These are phyloP conservation scores for Micractinium sp. DNA, from an alignment of 139 green algal genomes.

Conservation along the genomic window DNA sequence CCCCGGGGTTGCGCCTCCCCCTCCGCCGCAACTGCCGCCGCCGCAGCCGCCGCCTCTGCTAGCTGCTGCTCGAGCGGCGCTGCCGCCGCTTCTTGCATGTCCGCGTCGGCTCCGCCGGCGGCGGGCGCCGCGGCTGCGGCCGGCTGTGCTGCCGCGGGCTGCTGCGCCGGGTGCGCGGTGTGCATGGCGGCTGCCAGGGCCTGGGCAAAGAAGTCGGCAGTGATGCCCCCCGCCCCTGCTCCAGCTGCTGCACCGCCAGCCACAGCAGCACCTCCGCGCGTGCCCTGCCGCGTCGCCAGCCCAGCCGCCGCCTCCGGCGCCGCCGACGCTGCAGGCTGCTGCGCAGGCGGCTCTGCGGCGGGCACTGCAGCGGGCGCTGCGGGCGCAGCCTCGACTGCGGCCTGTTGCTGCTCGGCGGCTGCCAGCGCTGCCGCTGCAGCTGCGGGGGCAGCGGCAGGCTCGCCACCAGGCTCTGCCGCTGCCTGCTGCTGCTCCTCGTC, in stretches of 20 bases:
- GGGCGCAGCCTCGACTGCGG: neutral
- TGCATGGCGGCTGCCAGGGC: constrained; percentile 42
- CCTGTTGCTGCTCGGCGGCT: neutral
- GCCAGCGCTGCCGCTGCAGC: neutral
- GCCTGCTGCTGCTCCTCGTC: neutral
- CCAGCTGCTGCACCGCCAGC: neutral
- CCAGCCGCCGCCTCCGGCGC: neutral
- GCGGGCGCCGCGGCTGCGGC: neutral
- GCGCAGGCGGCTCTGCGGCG: neutral
- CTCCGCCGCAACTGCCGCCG: neutral
- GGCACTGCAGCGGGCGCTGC: neutral
- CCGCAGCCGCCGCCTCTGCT: neutral
- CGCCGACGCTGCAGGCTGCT: constrained; percentile 28
- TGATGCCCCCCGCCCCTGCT: constrained; percentile 11
- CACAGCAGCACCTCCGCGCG: neutral
- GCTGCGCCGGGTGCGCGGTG: neutral
- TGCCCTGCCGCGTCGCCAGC: neutral
- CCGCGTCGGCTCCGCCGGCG: neutral
- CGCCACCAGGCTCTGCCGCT: neutral
- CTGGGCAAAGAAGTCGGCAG: constrained; percentile 26
- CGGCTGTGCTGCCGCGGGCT: neutral
- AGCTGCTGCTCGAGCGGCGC: neutral
- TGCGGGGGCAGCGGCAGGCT: neutral
- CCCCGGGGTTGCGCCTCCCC: neutral
- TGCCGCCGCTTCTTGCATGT: constrained; percentile 2